Evolutionary conservation across 2,329 filamentous ascomycete species (phyloP).

Genomic region (Sporothrix brasiliensis): DNA sequence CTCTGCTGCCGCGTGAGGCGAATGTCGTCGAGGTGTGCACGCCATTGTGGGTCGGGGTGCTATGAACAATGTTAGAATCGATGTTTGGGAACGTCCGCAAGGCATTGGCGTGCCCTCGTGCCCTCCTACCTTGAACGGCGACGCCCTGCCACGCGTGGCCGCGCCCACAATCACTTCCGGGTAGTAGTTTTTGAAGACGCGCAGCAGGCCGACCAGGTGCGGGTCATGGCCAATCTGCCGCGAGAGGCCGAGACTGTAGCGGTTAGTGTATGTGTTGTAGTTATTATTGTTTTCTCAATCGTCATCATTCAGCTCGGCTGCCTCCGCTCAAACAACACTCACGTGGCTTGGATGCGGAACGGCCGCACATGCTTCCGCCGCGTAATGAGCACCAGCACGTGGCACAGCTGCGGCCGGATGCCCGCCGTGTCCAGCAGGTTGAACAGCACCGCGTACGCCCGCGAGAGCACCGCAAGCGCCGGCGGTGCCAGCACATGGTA

Average conservation of each 20-base stretch:
- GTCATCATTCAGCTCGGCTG: background rate
- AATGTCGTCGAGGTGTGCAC: constrained; percentile 66
- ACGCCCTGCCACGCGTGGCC: constrained; percentile 61
- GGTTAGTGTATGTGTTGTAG: constrained; percentile 32
- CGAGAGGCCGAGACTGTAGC: constrained; percentile 57
- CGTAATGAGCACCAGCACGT: constrained; percentile 77
- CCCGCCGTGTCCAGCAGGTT: constrained; percentile 80
- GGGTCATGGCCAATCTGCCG: constrained; percentile 71
- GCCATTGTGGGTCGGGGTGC: constrained; percentile 79
- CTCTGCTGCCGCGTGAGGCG: constrained; percentile 61
- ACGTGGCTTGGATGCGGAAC: constrained; percentile 79
- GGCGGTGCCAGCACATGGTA: constrained; percentile 66
- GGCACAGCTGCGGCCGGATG: constrained; percentile 68
- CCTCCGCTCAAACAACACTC: constrained; percentile 38
- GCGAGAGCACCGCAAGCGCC: constrained; percentile 63
- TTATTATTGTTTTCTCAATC: background rate
- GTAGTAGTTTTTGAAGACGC: constrained; percentile 89
- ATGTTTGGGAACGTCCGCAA: background rate
- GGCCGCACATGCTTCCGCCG: constrained; percentile 80
- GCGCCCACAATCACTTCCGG: constrained; percentile 83
- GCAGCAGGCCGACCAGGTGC: constrained; percentile 70
- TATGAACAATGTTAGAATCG: constrained; percentile 39
- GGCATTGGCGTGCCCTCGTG: background rate
- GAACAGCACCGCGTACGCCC: constrained; percentile 75
- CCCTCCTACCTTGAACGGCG: constrained; percentile 60